Evolutionary conservation across 1,284 basidiomycete species (phyloP).

Genomic region (Ustilago loliicola): DNA sequence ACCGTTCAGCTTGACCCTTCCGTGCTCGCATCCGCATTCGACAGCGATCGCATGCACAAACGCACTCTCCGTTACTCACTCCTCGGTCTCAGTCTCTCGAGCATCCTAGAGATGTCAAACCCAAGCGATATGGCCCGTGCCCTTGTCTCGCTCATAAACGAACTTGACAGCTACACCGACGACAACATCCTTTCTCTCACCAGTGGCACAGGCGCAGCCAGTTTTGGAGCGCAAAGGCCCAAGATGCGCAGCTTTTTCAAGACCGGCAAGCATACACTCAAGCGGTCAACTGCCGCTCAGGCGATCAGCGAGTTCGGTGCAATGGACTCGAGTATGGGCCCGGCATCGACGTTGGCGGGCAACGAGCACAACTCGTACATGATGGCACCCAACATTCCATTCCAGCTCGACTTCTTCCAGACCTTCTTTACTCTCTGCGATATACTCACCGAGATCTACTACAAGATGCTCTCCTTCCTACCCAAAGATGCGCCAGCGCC

Average conservation of each 20-base stretch:
- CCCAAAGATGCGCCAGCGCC: constrained; percentile 15
- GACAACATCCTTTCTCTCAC: constrained; percentile 37
- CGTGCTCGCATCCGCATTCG: constrained; percentile 46
- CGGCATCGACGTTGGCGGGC: constrained; percentile 15
- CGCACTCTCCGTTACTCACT: constrained; percentile 46
- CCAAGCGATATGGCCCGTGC: constrained; percentile 47
- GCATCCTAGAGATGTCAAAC: constrained; percentile 47
- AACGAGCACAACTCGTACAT: constrained; percentile 78
- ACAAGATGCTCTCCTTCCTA: constrained; percentile 55
- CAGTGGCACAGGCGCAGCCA: constrained; percentile 17
- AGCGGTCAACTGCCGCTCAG: constrained; percentile 39
- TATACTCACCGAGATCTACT: constrained; percentile 58
- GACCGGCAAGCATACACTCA: constrained; percentile 36
- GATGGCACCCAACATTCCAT: constrained; percentile 77
- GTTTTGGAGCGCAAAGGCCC: constrained; percentile 33
- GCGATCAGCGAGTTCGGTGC: constrained; percentile 47
- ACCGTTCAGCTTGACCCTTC: constrained; percentile 32
- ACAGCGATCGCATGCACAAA: constrained; percentile 54
- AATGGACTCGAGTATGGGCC: constrained; percentile 28
- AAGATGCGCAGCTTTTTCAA: constrained; percentile 59
- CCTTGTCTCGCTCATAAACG: constrained; percentile 50
- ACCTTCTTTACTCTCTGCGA: constrained; percentile 62
- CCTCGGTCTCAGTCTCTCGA: constrained; percentile 53
- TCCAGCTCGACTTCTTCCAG: constrained; percentile 59
- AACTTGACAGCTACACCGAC: constrained; percentile 52